These are phyloP conservation scores for Castanospermum australe DNA, from an alignment of 306 rosid species.

Conservation along the genomic window DNA sequence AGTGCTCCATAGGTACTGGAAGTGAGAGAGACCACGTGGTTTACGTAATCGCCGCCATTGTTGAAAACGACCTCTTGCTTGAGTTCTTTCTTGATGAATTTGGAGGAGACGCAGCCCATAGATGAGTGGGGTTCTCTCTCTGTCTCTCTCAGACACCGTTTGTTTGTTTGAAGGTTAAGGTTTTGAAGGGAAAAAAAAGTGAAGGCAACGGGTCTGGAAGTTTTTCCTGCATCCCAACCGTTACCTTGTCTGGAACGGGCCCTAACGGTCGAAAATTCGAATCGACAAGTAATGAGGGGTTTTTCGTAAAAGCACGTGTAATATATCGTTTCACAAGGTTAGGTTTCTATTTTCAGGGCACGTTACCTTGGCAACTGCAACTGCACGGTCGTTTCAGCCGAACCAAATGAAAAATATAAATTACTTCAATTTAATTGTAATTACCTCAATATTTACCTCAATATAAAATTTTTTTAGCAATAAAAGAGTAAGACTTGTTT, in stretches of 20 bases:
- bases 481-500: no score
- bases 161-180: conserved; percentile 35
- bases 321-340: no score
- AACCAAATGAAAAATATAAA: no score
- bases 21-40: conserved; percentile 91
- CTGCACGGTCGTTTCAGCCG: no score
- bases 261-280: conserved; percentile 94
- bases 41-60: conserved; percentile 53
- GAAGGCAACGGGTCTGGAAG: conserved; percentile 41
- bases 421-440: no score
- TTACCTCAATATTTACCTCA: no score
- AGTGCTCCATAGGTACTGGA: conserved; percentile 84
- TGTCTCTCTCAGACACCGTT: background rate
- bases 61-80: conserved; percentile 44
- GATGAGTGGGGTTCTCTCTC: conserved; percentile 31
- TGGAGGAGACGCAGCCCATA: conserved; percentile 97
- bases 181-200: conserved; percentile 21
- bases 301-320: conserved; percentile 17
- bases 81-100: conserved; percentile 59
- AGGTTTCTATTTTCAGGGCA: no score
- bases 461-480: no score
- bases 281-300: conserved; percentile 15
- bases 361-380: no score
- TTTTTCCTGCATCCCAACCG: conserved; percentile 49
- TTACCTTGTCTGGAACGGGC: conserved; percentile 56